Conservation (phyloP, 495 filamentous ascomycete species). For the Xylaria palmicola region DNA sequence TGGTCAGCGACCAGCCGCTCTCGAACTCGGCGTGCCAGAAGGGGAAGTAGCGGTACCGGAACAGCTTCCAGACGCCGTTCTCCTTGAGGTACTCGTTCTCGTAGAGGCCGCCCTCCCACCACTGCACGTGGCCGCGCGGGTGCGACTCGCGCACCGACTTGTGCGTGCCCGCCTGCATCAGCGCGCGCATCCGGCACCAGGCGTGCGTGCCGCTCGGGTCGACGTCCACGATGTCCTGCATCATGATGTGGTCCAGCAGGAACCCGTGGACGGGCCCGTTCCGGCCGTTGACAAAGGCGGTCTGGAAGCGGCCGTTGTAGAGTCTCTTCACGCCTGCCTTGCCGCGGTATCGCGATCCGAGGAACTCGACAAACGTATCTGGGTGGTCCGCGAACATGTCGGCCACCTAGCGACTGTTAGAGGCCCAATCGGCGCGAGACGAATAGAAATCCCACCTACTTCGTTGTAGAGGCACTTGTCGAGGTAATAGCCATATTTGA, state of each 20-base stretch:
- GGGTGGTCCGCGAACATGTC: conserved; percentile 54
- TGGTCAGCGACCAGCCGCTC: conserved; percentile 52
- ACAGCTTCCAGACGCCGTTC: conserved; percentile 55
- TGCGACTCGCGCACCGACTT: conserved; percentile 45
- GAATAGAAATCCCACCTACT: conserved; percentile 26
- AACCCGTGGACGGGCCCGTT: conserved; percentile 57
- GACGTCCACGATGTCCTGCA: conserved; percentile 55
- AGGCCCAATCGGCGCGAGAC: neutral
- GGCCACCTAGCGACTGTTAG: conserved; percentile 34
- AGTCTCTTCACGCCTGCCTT: conserved; percentile 54
- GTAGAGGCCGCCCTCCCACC: conserved; percentile 59
- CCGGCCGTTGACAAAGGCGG: conserved; percentile 48
- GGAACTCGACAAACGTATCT: conserved; percentile 56
- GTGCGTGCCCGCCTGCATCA: conserved; percentile 57
- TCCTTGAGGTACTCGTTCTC: conserved; percentile 62
- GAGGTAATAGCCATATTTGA: conserved; percentile 59
- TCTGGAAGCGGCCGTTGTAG: conserved; percentile 53
- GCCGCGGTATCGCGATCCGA: conserved; percentile 52
- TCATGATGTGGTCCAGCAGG: conserved; percentile 56
- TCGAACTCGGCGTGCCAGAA: conserved; percentile 57
- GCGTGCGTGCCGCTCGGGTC: conserved; percentile 46
- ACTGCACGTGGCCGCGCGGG: conserved; percentile 51
- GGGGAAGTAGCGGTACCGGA: conserved; percentile 55
- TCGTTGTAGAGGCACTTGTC: conserved; percentile 60
- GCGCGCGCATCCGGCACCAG: conserved; percentile 53